Conservation (phyloP, 1,284 basidiomycete genomes). For the Cryptococcus maquisensis region DNA sequence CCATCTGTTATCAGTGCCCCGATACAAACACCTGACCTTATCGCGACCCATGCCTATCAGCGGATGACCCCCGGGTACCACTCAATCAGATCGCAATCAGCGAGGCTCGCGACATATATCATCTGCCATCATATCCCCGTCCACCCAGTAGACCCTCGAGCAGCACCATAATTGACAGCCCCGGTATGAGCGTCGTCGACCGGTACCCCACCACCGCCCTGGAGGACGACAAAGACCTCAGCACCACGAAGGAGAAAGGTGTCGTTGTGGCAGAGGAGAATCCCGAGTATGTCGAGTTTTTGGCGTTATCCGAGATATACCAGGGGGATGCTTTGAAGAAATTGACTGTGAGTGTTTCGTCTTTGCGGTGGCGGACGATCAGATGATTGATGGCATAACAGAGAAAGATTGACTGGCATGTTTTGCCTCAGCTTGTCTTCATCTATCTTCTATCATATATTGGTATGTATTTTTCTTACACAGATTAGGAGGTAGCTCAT, state of each 20-base stretch:
- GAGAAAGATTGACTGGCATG: conserved; percentile 19
- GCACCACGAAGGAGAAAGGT: neutral
- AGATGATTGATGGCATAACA: neutral
- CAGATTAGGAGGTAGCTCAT: neutral
- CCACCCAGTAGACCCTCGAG: too few species aligned
- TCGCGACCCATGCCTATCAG: too few species aligned
- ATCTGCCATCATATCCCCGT: too few species aligned
- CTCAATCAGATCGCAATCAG: too few species aligned
- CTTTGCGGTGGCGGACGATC: neutral
- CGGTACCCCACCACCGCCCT: neutral
- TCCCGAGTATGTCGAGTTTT: conserved; percentile 24
- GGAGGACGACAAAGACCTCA: neutral
- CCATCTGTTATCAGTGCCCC: too few species aligned
- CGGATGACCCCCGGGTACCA: too few species aligned
- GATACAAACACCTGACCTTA: too few species aligned
- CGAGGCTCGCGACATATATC: too few species aligned
- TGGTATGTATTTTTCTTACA: neutral
- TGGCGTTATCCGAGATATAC: conserved; percentile 16
- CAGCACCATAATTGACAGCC: too few species aligned
- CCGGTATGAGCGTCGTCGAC: too few species aligned
- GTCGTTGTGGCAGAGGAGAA: neutral
- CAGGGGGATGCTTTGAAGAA: conserved; percentile 19
- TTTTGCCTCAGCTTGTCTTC: conserved; percentile 19
- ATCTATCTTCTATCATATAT: conserved; percentile 22
- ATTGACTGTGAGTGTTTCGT: conserved; percentile 18